These are phyloP conservation scores for Irpex rosettiformis DNA, from an alignment of 1,284 basidiomycete genomes.

Conservation along the genomic window DNA sequence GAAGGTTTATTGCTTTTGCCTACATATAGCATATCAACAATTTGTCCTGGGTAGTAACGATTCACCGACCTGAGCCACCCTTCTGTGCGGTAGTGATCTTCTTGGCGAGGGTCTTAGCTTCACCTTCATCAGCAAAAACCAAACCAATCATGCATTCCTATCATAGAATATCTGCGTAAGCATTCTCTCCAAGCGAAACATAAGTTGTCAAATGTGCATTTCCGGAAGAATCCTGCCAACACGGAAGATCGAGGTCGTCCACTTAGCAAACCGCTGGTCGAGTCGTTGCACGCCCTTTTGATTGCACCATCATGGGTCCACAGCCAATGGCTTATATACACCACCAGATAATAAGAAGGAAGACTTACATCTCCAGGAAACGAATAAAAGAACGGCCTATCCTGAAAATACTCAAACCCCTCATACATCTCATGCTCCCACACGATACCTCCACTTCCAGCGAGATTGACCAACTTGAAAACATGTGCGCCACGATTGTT, in stretches of 20 bases:
- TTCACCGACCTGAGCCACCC: slow-evolving; percentile 51
- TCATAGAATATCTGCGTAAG: slow-evolving; percentile 10
- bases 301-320: no score
- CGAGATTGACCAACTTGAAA: slow-evolving; percentile 80
- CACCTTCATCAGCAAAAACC: slow-evolving; percentile 86
- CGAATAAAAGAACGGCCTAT: slow-evolving; percentile 91
- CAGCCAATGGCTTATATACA: neutral
- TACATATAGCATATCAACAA: slow-evolving; percentile 10
- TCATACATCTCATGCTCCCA: slow-evolving; percentile 96
- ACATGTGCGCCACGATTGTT: slow-evolving; percentile 54
- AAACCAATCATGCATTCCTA: slow-evolving; percentile 89
- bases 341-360: neutral
- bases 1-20: slow-evolving; percentile 33
- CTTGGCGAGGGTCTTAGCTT: slow-evolving; percentile 88
- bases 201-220: no score
- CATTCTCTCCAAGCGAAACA: neutral
- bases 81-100: slow-evolving; percentile 73
- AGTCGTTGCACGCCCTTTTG: neutral
- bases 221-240: no score
- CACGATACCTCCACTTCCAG: slow-evolving; percentile 81
- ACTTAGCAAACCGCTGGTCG: neutral
- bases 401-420: slow-evolving; percentile 86
- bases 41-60: slow-evolving; percentile 9
- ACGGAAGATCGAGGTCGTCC: no score
- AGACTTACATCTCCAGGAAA: slow-evolving; percentile 87